Conservation (phyloP, 1,284 basidiomycete genomes). For the Ceratobasidium theobromae region DNA sequence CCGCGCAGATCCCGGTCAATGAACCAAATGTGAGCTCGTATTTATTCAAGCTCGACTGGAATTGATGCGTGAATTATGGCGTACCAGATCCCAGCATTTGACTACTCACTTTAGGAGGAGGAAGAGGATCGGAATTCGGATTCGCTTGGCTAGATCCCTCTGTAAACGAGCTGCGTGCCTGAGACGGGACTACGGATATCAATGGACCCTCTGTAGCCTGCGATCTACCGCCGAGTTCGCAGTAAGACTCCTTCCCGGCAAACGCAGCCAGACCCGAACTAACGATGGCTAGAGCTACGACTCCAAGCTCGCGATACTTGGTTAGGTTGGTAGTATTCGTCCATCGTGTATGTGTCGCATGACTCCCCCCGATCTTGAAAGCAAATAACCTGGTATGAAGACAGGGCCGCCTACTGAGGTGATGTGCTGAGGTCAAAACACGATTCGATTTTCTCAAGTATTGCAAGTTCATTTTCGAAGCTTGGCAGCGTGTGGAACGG, state of each 20-base stretch:
- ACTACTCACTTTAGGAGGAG: conserved; percentile 9
- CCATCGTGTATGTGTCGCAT: background rate
- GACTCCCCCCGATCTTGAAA: background rate
- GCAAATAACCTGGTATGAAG: conserved; percentile 6
- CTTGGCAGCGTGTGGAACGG: too few species aligned
- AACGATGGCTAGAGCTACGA: background rate
- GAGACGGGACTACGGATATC: background rate
- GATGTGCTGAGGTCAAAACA: conserved; percentile 8
- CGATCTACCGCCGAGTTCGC: conserved; percentile 16
- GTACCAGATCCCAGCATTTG: background rate
- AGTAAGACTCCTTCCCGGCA: conserved; percentile 16
- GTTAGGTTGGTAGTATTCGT: background rate
- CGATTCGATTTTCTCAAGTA: conserved; percentile 19
- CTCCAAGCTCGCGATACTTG: background rate
- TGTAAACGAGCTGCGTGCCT: background rate
- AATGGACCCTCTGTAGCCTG: background rate
- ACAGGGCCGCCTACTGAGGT: background rate
- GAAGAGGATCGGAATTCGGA: conserved; percentile 5
- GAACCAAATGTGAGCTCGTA: conserved; percentile 89
- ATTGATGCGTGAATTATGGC: conserved; percentile 51
- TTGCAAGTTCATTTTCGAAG: background rate
- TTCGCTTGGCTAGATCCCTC: background rate
- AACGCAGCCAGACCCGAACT: conserved; percentile 11
- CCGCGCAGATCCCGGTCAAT: conserved; percentile 83
- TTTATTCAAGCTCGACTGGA: conserved; percentile 69